Evolutionary conservation across 345 rosid species (phyloP), one percentile per base, ranked within the genome.

Genomic region (Microthlaspi erraticum): DNA sequence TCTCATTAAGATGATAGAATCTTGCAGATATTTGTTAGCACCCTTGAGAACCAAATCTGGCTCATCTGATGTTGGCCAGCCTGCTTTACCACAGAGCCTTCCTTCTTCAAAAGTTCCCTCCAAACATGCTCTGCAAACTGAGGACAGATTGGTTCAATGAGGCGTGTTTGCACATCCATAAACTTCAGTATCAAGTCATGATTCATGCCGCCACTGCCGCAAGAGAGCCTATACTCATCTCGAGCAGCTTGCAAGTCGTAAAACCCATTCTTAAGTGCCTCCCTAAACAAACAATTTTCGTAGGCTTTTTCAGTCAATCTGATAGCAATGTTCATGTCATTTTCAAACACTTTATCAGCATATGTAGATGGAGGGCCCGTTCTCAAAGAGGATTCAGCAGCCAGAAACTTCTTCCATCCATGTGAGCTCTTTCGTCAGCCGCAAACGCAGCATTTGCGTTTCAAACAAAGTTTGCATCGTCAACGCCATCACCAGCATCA

Each of bases 381-480:
- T 76, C 95, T 89, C 81, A 94, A 77, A 53, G 91, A 83, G 3
- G 87, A 81, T 77, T 85, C 93, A 2, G 83, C 90, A 55, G 85
- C 84, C 48, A 82, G 54, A 74, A 74, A 83, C 85, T 73, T 94
- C 95, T 78, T 91, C 91, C 88, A 94, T 94, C 96, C 96, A 94
- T 11, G 95, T 56, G 66, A 89, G 85, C 78, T 94, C 95, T 78
- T 86, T 94, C 7, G 96, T 91, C 50, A 94, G 92, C 44, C 93
- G 82, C 51, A 89, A 81, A 64, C 48, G 93, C 99, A 43, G 97
- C 82, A 80, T 91, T 94, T 32, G 96, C 93, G 96, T 91, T 76
- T 89, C 96, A 76, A 84, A 88, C 96, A 69, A 91, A 94, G 60
- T 94, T 93, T n/a, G 97, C 98, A 85, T 93, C 98, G 68, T 93